Conservation (phyloP, 2,329 filamentous ascomycete species). For the Colletotrichum siamense region DNA sequence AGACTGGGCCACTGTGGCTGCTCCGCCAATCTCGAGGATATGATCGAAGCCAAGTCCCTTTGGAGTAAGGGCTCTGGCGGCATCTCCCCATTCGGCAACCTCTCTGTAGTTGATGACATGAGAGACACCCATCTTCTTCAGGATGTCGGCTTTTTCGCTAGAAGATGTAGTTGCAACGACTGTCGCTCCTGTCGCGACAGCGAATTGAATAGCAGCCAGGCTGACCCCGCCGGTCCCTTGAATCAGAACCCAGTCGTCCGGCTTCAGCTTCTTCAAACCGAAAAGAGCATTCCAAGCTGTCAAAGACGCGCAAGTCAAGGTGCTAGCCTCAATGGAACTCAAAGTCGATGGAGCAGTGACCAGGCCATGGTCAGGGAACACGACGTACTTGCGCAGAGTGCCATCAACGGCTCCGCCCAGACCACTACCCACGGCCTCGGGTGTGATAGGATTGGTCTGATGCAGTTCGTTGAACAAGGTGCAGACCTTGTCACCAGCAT, state of each 20-base stretch:
- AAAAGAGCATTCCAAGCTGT: slow-evolving; percentile 25
- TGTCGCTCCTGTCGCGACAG: slow-evolving; percentile 53
- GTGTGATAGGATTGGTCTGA: not conserved
- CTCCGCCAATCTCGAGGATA: not conserved
- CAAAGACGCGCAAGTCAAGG: not conserved
- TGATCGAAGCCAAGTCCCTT: not conserved
- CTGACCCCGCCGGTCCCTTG: slow-evolving; percentile 60
- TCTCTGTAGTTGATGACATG: slow-evolving; percentile 63
- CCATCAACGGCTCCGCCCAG: not conserved
- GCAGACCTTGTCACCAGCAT: not conserved
- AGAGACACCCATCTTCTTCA: slow-evolving; percentile 59
- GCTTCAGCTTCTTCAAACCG: slow-evolving; percentile 37
- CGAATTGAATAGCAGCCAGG: slow-evolving; percentile 50
- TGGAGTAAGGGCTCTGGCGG: slow-evolving; percentile 51
- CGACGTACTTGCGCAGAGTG: not conserved
- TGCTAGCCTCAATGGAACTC: not conserved
- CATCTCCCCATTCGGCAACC: slow-evolving; percentile 58
- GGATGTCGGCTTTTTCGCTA: slow-evolving; percentile 48
- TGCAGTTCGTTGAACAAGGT: not conserved
- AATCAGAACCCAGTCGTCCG: slow-evolving; percentile 50
- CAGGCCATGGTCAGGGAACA: not conserved
- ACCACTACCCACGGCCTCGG: not conserved
- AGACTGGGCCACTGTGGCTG: not conserved
- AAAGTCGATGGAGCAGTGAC: not conserved
- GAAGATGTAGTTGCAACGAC: slow-evolving; percentile 65